A percentile compares a stretch with the other conserved stretches of the same genome.
phyloP scores from a whole-genome alignment of 108 stramenopile species.

The Asterionellopsis glacialis region DNA sequence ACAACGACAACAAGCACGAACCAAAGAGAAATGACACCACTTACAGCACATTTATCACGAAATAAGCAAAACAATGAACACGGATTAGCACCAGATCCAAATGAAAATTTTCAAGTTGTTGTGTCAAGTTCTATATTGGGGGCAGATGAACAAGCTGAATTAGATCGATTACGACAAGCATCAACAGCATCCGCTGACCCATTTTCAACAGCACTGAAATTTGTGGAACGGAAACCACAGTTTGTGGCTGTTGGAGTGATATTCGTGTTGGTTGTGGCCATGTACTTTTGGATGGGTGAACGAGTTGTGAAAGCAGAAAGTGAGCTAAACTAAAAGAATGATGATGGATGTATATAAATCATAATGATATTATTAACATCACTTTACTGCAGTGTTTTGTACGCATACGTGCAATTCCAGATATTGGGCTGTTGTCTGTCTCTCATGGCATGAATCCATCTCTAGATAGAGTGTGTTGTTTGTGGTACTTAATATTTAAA shows the following conservation, averaged over 20 bases:
- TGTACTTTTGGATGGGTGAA: neutral
- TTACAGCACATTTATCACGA: neutral
- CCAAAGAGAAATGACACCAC: neutral
- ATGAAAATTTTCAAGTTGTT: conserved; percentile 10
- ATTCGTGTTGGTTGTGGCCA: neutral
- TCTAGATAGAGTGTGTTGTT: no score
- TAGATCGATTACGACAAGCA: conserved; percentile 10
- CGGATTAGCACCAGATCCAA: no score
- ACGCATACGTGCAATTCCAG: no score
- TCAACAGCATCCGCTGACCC: neutral
- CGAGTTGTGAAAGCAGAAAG: neutral
- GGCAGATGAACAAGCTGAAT: conserved; percentile 24
- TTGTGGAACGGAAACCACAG: neutral
- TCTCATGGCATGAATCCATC: no score
- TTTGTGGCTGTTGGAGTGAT: neutral
- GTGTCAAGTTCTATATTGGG: conserved; percentile 17
- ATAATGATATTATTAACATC: no score
- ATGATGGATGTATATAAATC: no score
- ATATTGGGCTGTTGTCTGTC: no score
- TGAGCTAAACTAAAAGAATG: neutral
- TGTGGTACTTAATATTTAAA: no score
- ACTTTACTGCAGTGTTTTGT: no score
- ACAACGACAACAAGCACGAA: neutral
- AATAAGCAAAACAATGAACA: conserved; percentile 1
- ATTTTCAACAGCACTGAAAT: neutral